A percentile compares a stretch with the other conserved stretches of the same genome.
Evolutionary conservation across 169 alveolate genomes (phyloP).

Genomic region (Besnoitia besnoiti): DNA sequence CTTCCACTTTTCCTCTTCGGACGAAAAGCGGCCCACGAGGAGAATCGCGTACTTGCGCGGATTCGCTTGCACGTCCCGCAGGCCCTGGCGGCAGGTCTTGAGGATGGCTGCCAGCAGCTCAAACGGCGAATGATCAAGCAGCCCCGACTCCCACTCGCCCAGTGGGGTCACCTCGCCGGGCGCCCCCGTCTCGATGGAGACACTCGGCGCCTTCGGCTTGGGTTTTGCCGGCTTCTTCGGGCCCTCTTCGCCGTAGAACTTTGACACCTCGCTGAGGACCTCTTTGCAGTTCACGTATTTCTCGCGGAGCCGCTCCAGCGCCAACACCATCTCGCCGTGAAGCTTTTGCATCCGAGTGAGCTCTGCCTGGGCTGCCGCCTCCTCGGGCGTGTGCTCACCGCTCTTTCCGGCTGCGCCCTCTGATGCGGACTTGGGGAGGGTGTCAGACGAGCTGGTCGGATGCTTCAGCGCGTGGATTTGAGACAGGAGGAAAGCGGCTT

Average conservation of each 20-base stretch:
- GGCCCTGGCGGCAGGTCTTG: slow-evolving; percentile 27
- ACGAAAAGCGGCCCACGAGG: slow-evolving; percentile 10
- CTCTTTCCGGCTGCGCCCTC: neutral
- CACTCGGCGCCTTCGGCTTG: neutral
- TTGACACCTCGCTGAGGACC: slow-evolving; percentile 22
- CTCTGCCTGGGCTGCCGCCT: slow-evolving; percentile 38
- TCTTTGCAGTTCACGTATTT: slow-evolving; percentile 51
- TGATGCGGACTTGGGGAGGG: neutral
- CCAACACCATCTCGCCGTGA: slow-evolving; percentile 56
- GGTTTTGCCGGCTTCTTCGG: slow-evolving; percentile 36
- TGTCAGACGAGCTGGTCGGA: neutral
- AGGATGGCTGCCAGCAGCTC: slow-evolving; percentile 44
- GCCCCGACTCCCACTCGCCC: slow-evolving; percentile 39
- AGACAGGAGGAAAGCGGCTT: slow-evolving; percentile 39
- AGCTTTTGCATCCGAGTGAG: slow-evolving; percentile 43
- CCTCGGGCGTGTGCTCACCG: neutral
- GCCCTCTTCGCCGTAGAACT: slow-evolving; percentile 61
- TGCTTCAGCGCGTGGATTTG: slow-evolving; percentile 37
- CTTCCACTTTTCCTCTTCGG: neutral
- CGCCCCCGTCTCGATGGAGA: neutral
- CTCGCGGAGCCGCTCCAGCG: slow-evolving; percentile 46
- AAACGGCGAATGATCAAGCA: slow-evolving; percentile 44
- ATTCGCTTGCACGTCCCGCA: slow-evolving; percentile 51
- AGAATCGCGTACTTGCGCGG: slow-evolving; percentile 57
- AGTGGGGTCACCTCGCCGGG: neutral